These are phyloP conservation scores for Furcasterigmium sp. DNA, from an alignment of 2,329 filamentous ascomycete species.

Conservation along the genomic window DNA sequence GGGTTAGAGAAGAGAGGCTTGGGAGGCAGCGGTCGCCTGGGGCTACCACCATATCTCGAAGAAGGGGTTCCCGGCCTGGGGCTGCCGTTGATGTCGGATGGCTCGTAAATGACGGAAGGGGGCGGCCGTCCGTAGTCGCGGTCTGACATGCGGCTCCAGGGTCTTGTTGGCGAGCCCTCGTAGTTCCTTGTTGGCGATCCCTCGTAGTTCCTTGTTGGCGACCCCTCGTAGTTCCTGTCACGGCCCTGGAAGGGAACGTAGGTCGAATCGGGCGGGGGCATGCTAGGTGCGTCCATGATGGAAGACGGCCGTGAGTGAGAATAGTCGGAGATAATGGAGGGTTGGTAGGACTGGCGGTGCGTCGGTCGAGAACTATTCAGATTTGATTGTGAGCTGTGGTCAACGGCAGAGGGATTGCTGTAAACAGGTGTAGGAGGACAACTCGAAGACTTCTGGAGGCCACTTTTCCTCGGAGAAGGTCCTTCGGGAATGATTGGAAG, in stretches of 20 bases:
- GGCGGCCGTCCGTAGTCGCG: conserved; percentile 68
- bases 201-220: conserved; percentile 36
- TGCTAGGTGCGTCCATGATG: conserved; percentile 52
- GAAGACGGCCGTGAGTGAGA: conserved; percentile 39
- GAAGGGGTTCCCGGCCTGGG: conserved; percentile 88
- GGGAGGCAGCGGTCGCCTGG: conserved; percentile 79
- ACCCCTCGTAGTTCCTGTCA: conserved; percentile 26
- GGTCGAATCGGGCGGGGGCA: conserved; percentile 58
- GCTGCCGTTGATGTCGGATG: conserved; percentile 80
- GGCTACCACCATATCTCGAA: conserved; percentile 82
- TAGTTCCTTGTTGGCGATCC: conserved; percentile 19
- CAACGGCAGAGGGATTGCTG: conserved; percentile 6
- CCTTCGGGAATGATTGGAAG: conserved; percentile 49
- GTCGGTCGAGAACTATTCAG: conserved; percentile 38
- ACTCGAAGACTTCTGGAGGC: conserved; percentile 27
- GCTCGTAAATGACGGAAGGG: conserved; percentile 73
- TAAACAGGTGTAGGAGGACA: conserved; percentile 13
- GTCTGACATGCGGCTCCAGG: conserved; percentile 48
- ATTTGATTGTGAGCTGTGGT: conserved; percentile 33
- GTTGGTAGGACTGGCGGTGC: conserved; percentile 42
- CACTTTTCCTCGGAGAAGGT: conserved; percentile 36
- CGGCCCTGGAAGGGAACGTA: conserved; percentile 53
- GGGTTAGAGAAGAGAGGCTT: conserved; percentile 73
- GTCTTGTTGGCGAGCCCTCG: conserved; percentile 28
- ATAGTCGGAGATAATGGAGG: conserved; percentile 40